Evolutionary conservation across 768 basidiomycete genomes (phyloP).

Genomic region (Leccinum subgranulosum): DNA sequence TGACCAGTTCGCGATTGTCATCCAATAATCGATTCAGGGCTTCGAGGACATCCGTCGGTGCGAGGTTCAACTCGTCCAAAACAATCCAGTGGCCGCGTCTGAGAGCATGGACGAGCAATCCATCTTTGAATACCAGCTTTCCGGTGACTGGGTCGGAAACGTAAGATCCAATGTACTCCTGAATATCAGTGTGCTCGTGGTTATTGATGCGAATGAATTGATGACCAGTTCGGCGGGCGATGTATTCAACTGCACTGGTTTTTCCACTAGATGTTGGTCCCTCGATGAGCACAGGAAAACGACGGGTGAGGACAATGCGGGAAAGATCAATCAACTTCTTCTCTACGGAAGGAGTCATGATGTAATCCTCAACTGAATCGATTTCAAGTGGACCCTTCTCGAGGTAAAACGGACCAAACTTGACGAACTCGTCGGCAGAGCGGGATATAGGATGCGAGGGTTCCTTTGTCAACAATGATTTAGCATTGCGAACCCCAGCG

Average conservation of each 20-base stretch:
- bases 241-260: conserved; percentile 94
- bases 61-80: conserved; percentile 94
- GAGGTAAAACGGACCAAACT: conserved; percentile 90
- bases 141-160: conserved; percentile 89
- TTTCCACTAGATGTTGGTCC: conserved; percentile 98
- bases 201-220: conserved; percentile 98
- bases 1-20: conserved; percentile 93
- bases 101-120: conserved; percentile 87
- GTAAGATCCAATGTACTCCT: conserved; percentile 97
- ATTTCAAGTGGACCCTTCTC: conserved; percentile 68
- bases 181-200: conserved; percentile 99
- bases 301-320: conserved; percentile 80
- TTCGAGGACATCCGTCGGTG: conserved; percentile 96
- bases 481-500: conserved; percentile 72
- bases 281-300: conserved; percentile 94
- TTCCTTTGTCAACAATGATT: conserved; percentile 69
- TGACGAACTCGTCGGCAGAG: conserved; percentile 57
- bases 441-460: conserved; percentile 52
- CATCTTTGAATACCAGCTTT: conserved; percentile 94
- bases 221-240: conserved; percentile 91
- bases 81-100: conserved; percentile 96
- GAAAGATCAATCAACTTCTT: conserved; percentile 93
- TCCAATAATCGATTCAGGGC: conserved; percentile 95
- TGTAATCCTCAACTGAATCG: conserved; percentile 74
- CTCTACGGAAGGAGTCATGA: conserved; percentile 94